Base-by-base conservation (phyloP, 345 rosid species). In the Sonneratia caseolaris region DNA sequence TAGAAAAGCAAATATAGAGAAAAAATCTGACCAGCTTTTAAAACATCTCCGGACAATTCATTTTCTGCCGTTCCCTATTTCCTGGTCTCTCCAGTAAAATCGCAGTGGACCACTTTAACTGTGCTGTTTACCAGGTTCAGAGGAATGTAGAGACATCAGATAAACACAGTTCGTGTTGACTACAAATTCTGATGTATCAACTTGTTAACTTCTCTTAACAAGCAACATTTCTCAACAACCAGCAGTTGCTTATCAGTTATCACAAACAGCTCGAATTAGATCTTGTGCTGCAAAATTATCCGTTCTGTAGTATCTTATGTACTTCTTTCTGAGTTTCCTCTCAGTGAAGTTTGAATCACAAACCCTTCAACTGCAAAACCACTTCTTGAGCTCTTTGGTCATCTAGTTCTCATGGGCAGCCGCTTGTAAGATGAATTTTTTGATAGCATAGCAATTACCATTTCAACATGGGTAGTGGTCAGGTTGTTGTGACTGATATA, bases 41-140 rank as follows among this genome's bases (percentile, higher is more conserved):
- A 70, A 55, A 70, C 47, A 55, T 15, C 32, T 35, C 14, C 55
- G 13, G 80, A 79, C 75, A 77, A 73, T 76, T 76, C 71, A 76
- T 66, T 74, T 81, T 80, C 32, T 27, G 77, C 73, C 65, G 27
- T 56, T 72, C 79, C 70, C 32, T 68, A 81, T 18, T 74, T 48
- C 83, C 82, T 38, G 71, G 22, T 79, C 81, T 76, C 78, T 77
- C 72, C 64, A 79, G 82, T 27, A 81, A 74, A 78, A 55, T 81
- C 74, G 18, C 66, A 61, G 37, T 37, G 2, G 27, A 21, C 32
- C 13, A 10, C 37, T 24, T 12, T n/a, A 18, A 8, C 49, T 47
- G 49, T 47, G 49, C 3, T 3, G 8, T 12, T 47, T 47, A 47
- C 49, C 8, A 11, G 49, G 14, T 62, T 62, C 24, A 3, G 11